These are phyloP conservation scores for Pontederia crassipes DNA, from an alignment of 176 grass and related monocot species.

Conservation along the genomic window DNA sequence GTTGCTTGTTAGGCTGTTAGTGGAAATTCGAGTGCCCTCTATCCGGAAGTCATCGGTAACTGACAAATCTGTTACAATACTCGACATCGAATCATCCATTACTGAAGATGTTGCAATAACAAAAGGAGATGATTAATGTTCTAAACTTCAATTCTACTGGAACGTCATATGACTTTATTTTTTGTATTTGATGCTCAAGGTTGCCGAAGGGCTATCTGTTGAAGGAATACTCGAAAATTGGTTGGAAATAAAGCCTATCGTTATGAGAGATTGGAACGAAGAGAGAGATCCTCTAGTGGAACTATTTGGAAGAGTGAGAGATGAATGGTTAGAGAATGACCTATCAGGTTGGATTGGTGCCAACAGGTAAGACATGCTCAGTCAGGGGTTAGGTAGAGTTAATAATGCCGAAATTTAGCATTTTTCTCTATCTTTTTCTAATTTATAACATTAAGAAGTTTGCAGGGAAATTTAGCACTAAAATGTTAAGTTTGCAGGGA, in stretches of 20 bases:
- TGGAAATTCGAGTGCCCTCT: constrained; percentile 55
- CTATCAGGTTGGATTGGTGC: constrained; percentile 71
- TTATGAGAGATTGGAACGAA: constrained; percentile 81
- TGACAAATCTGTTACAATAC: not conserved
- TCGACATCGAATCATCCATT: too few species aligned
- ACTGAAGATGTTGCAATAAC: too few species aligned
- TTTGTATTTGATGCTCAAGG: constrained; percentile 37
- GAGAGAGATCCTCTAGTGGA: constrained; percentile 59
- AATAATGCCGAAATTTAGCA: too few species aligned
- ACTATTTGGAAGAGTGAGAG: constrained; percentile 76
- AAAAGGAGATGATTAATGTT: too few species aligned
- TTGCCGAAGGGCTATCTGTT: constrained; percentile 74
- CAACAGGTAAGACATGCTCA: constrained; percentile 48
- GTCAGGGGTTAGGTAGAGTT: not conserved
- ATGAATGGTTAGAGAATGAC: constrained; percentile 98
- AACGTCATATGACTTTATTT: constrained; percentile 14
- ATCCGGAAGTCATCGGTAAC: constrained; percentile 65
- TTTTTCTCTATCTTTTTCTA: too few species aligned
- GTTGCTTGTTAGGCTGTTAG: constrained; percentile 85
- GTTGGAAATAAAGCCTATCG: constrained; percentile 56
- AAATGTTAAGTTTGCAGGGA: too few species aligned
- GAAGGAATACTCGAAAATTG: constrained; percentile 66
- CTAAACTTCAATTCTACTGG: constrained; percentile 1
- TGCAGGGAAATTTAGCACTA: too few species aligned
- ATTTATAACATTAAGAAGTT: too few species aligned